A percentile compares a stretch with the other conserved stretches of the same genome.
These are phyloP conservation scores for Saccharomycopsis amapae DNA, from an alignment of 805 yeast species.

Conservation along the genomic window DNA sequence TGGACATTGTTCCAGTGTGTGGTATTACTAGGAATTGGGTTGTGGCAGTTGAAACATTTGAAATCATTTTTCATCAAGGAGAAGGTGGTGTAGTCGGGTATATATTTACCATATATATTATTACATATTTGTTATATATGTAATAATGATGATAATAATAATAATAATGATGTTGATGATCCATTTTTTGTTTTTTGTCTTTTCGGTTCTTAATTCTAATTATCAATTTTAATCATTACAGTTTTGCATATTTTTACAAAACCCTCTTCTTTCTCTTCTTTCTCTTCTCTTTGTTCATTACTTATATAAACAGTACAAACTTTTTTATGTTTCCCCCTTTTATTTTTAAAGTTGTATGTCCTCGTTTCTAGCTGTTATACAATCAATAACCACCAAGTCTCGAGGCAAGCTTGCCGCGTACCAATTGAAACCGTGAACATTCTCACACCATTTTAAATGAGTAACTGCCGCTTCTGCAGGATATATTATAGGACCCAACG, in stretches of 20 bases:
- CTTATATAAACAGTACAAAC: too few species aligned
- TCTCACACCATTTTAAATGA: conserved; percentile 53
- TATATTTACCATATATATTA: too few species aligned
- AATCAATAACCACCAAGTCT: conserved; percentile 44
- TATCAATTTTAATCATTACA: too few species aligned
- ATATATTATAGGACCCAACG: conserved; percentile 30
- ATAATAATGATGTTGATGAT: too few species aligned
- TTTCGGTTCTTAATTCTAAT: too few species aligned
- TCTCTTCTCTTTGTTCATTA: neutral
- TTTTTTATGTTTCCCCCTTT: neutral
- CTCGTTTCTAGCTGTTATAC: conserved; percentile 19
- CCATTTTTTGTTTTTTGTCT: too few species aligned
- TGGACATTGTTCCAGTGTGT: conserved; percentile 71
- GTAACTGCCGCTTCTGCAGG: conserved; percentile 47
- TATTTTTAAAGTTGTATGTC: neutral
- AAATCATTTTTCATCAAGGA: conserved; percentile 82
- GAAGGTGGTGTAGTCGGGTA: conserved; percentile 67
- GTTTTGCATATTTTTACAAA: neutral
- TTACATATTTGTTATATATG: too few species aligned
- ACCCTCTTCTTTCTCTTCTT: neutral
- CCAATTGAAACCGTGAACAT: conserved; percentile 36
- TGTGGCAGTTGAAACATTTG: conserved; percentile 70
- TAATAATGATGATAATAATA: too few species aligned
- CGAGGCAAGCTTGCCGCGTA: conserved; percentile 45
- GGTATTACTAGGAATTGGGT: conserved; percentile 62